A percentile compares a stretch with the other conserved stretches of the same genome.
Conservation (phyloP, 139 green algal genomes). For the Chlamydomonas incerta region DNA sequence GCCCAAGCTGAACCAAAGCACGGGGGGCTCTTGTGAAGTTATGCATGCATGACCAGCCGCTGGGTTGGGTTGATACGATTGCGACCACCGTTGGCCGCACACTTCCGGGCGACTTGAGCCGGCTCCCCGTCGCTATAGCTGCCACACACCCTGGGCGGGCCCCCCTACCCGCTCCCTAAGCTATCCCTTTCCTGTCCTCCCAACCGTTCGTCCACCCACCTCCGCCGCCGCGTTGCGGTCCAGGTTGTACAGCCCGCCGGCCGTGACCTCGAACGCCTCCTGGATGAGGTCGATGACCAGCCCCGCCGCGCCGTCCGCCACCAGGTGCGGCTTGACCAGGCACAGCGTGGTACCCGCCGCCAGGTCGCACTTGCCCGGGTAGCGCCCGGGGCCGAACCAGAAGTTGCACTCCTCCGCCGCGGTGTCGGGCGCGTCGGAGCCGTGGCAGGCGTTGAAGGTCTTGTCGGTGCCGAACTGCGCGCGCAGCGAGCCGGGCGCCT, state of each 20-base stretch:
- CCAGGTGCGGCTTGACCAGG: conserved; percentile 81
- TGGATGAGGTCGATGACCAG: conserved; percentile 53
- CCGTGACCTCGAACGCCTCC: conserved; percentile 70
- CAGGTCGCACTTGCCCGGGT: conserved; percentile 53
- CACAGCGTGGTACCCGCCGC: conserved; percentile 63
- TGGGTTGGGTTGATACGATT: too few species aligned
- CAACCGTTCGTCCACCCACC: conserved; percentile 60
- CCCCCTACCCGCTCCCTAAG: too few species aligned
- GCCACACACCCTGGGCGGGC: too few species aligned
- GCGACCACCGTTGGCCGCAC: too few species aligned
- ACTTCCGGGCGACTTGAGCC: too few species aligned
- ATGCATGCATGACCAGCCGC: neutral
- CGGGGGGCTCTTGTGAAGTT: neutral
- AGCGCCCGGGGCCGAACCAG: conserved; percentile 69
- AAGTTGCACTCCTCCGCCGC: conserved; percentile 73
- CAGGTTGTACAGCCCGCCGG: conserved; percentile 71
- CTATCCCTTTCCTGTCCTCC: too few species aligned
- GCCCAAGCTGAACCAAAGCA: too few species aligned
- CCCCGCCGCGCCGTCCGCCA: conserved; percentile 66
- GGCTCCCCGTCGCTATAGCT: too few species aligned
- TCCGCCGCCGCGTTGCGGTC: conserved; percentile 64
- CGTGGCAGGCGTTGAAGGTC: conserved; percentile 77
- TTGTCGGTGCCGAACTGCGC: conserved; percentile 73
- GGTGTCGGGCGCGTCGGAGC: conserved; percentile 74
- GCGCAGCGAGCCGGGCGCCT: conserved; percentile 73